Evolutionary conservation across 257 asterid genomes (phyloP).

Genomic region (Capsicum chinense): DNA sequence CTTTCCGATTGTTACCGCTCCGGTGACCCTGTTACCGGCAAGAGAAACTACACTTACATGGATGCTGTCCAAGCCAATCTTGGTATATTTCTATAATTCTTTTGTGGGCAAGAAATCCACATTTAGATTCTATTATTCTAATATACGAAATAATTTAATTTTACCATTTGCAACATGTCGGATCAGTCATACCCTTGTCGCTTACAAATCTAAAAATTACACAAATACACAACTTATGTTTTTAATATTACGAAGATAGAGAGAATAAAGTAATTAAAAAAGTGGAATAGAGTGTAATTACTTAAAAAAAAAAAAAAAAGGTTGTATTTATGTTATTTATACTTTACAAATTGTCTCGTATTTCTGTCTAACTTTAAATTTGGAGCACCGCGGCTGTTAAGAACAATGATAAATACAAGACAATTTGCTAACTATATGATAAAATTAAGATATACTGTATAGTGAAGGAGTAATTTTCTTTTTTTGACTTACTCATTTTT

Average conservation of each 20-base stretch:
- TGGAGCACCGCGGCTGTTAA: not conserved
- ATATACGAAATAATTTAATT: not conserved
- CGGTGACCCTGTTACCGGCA: constrained; percentile 51
- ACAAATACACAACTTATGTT: no score
- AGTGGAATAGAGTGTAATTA: no score
- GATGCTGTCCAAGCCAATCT: constrained; percentile 57
- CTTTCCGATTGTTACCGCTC: constrained; percentile 55
- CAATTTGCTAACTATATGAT: not conserved
- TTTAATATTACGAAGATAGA: no score
- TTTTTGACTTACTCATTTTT: constrained; percentile 17
- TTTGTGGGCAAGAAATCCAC: not conserved
- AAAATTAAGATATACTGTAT: not conserved
- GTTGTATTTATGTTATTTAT: no score
- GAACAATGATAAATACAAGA: not conserved
- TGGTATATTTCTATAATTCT: constrained; percentile 32
- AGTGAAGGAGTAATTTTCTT: not conserved
- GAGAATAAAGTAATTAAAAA: no score
- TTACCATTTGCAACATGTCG: no score
- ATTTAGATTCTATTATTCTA: not conserved
- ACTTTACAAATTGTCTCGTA: not conserved
- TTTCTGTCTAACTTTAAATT: not conserved
- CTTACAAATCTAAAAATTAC: no score
- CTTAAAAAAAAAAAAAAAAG: no score
- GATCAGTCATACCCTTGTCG: not conserved
- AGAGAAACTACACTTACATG: constrained; percentile 62